Evolutionary conservation across 2,329 filamentous ascomycete species (phyloP).

Genomic region (Penicillium decumbens): DNA sequence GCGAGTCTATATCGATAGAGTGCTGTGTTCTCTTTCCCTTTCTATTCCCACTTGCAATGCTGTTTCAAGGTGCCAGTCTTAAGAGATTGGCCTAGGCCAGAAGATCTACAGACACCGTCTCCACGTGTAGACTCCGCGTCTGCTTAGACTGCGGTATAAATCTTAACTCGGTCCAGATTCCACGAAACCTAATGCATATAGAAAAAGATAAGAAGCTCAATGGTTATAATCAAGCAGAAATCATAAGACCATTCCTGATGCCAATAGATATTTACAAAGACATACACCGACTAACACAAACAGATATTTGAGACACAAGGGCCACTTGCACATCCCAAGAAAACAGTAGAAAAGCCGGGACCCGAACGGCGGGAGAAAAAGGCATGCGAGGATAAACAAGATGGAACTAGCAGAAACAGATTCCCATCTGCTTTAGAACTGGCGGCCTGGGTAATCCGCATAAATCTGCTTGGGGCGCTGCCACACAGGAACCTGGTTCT

Average conservation of each 20-base stretch:
- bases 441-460: conserved; percentile 38
- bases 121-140: neutral
- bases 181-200: neutral
- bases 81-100: neutral
- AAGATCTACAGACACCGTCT: neutral
- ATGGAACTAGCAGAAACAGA: conserved; percentile 3
- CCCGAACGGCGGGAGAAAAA: conserved; percentile 11
- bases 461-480: conserved; percentile 55
- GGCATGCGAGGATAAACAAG: conserved; percentile 7
- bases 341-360: conserved; percentile 22
- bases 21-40: neutral
- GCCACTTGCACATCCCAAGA: conserved; percentile 23
- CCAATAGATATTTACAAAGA: conserved; percentile 39
- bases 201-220: conserved; percentile 4
- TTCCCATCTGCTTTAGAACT: conserved; percentile 30
- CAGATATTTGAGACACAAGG: conserved; percentile 22
- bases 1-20: neutral
- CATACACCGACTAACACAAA: conserved; percentile 19
- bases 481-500: conserved; percentile 67
- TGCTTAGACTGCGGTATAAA: neutral
- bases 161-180: neutral
- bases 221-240: conserved; percentile 20
- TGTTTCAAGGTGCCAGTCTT: neutral
- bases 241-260: conserved; percentile 36
- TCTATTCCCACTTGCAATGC: neutral